Evolutionary conservation across 2,329 filamentous ascomycete genomes (phyloP).

Genomic region (Cryphonectria carpinicola): DNA sequence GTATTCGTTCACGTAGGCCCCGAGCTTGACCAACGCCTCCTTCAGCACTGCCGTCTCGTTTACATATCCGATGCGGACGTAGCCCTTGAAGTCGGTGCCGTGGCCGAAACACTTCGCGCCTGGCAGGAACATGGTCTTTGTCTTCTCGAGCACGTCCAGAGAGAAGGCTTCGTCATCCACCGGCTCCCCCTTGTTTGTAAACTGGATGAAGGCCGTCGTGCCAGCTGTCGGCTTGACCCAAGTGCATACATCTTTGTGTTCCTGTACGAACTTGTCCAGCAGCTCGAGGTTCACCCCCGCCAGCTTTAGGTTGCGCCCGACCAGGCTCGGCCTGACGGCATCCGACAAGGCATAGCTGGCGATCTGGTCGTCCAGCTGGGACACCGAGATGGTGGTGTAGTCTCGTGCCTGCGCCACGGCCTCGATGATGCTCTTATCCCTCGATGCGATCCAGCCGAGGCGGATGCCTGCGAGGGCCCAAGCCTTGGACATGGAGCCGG

Average conservation of each 20-base stretch:
- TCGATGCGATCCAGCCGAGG: constrained; percentile 80
- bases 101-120: constrained; percentile 74
- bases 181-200: constrained; percentile 59
- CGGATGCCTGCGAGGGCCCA: constrained; percentile 83
- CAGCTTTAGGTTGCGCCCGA: constrained; percentile 63
- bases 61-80: constrained; percentile 77
- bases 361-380: constrained; percentile 78
- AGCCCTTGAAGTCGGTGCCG: constrained; percentile 69
- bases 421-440: constrained; percentile 64
- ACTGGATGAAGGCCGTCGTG: constrained; percentile 78
- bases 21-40: constrained; percentile 61
- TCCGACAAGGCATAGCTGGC: constrained; percentile 73
- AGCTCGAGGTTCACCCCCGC: constrained; percentile 69
- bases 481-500: constrained; percentile 83
- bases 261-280: constrained; percentile 69
- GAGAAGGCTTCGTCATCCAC: constrained; percentile 78
- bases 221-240: constrained; percentile 79
- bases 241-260: constrained; percentile 64
- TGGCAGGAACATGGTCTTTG: constrained; percentile 75
- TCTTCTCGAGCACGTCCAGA: constrained; percentile 66
- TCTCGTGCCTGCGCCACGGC: constrained; percentile 68
- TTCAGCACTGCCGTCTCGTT: constrained; percentile 71
- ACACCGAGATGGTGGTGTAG: constrained; percentile 86
- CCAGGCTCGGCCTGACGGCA: constrained; percentile 42
- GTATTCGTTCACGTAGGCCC: constrained; percentile 44